A percentile compares a stretch with the other conserved stretches of the same genome.
Evolutionary conservation across 108 stramenopile genomes (phyloP).

Genomic region (Cyclotella kingstonii): DNA sequence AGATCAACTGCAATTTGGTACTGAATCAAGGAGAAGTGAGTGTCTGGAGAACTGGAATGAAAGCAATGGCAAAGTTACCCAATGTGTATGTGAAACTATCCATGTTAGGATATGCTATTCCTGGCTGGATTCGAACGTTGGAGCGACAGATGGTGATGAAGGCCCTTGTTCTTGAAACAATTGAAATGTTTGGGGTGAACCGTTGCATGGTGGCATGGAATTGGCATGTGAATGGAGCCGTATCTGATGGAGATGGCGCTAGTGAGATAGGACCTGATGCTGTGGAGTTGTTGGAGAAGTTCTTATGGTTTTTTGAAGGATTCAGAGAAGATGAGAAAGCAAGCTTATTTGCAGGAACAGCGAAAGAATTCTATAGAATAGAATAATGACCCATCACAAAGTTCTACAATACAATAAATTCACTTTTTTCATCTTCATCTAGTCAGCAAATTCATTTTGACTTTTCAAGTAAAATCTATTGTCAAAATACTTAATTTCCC

Average conservation of each 20-base stretch:
- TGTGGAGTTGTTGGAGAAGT: constrained; percentile 45
- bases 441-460: constrained; percentile 1
- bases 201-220: constrained; percentile 81
- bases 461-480: not conserved
- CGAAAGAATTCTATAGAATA: constrained; percentile 58
- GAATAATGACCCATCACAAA: not conserved
- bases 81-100: constrained; percentile 74
- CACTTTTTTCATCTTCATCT: not conserved
- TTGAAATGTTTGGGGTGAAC: constrained; percentile 62
- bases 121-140: constrained; percentile 64
- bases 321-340: constrained; percentile 56
- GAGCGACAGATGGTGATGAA: constrained; percentile 45
- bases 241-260: constrained; percentile 56
- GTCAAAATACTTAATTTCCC: not conserved
- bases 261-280: constrained; percentile 63
- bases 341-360: constrained; percentile 55
- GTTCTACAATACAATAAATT: not conserved
- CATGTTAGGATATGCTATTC: constrained; percentile 76
- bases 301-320: constrained; percentile 49
- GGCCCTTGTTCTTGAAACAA: constrained; percentile 54
- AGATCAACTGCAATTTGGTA: constrained; percentile 28
- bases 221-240: constrained; percentile 61
- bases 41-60: constrained; percentile 72
- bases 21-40: constrained; percentile 43
- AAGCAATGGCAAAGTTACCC: constrained; percentile 56